A percentile compares a stretch with the other conserved stretches of the same genome.
These are phyloP conservation scores for Linum tenue DNA, from an alignment of 345 rosid genomes.

Conservation along the genomic window DNA sequence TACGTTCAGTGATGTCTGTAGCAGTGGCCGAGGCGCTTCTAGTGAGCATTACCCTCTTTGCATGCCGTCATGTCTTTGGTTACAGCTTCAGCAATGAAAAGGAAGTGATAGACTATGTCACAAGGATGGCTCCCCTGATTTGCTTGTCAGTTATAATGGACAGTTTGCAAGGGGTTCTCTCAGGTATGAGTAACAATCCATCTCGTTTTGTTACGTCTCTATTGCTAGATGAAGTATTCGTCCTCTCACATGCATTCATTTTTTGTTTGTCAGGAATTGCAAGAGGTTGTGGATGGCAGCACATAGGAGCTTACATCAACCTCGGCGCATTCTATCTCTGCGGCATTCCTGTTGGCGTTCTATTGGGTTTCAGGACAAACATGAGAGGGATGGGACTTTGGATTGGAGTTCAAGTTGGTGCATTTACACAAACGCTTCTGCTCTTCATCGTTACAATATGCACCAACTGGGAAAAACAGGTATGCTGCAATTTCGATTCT, in stretches of 20 bases:
- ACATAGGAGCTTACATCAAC: conserved; percentile 48
- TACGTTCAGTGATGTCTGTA: conserved; percentile 28
- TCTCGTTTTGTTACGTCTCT: conserved; percentile 5
- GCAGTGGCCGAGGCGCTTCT: conserved; percentile 28
- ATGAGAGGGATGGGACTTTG: conserved; percentile 49
- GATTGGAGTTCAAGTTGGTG: conserved; percentile 41
- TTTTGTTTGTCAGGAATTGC: conserved; percentile 38
- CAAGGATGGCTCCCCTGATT: conserved; percentile 62
- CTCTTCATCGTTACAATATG: conserved; percentile 34
- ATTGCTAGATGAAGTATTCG: background rate
- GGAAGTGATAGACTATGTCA: conserved; percentile 59
- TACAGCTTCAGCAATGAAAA: conserved; percentile 56
- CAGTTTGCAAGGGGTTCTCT: conserved; percentile 53
- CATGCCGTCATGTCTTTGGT: conserved; percentile 44
- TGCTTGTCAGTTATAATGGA: conserved; percentile 51
- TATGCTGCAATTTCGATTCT: background rate
- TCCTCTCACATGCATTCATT: background rate
- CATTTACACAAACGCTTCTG: conserved; percentile 25
- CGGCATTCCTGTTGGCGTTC: conserved; percentile 40
- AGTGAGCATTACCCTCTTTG: conserved; percentile 34
- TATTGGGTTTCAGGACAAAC: conserved; percentile 33
- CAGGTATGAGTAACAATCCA: conserved; percentile 26
- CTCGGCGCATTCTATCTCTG: conserved; percentile 48
- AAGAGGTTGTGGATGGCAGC: conserved; percentile 66
- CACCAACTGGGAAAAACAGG: conserved; percentile 58